Base-by-base conservation (phyloP, 768 basidiomycete species). In the Ramaria sp. region DNA sequence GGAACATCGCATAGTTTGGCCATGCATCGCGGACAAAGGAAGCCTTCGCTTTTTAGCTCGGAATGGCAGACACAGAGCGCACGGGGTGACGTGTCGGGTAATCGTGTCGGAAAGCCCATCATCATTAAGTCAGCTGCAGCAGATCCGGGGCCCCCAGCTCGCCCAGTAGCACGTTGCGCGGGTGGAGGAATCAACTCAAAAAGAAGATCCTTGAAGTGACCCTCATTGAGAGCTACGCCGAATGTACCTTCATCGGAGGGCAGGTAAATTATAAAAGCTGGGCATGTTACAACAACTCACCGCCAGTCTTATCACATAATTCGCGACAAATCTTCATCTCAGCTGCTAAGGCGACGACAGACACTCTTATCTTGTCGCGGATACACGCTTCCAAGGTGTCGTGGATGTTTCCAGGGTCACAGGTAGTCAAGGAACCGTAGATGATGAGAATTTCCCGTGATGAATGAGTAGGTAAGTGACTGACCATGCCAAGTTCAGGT, bases 281-380 rank as follows among this genome's bases (percentile, higher is more conserved):
- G 19, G 30, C 7, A 13, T 46, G 17, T 17, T 20, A 48, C 22
- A 17, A 22, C 22, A n/a, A 69, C 81, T 53, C 61, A 91, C 96
- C 96, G 59, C 91, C 90, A 1, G 95, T 94, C 68, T 89, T 87
- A 54, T 91, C 89, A 62, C 87, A 88, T 20, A 98, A 77, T 47
- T 93, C 87, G 38, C 91, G 83, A 65, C 93, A 97, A 37, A 99
- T 90, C 69, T 97, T 97, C 87, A 98, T 95, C 69, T 98, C 96
- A 6, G 96, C 96, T 0, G 94, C 89, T 34, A 99, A 80, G 1
- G 93, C 91, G 38, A 99, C 91, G 53, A 98, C 81, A 4, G 87
- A 93, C 61, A 97, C 86, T 41, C 94, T 88, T 54, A 96, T 87
- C 66, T 85, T 88, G 67, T 84, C 85, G 60, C 80, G 80, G 54